Evolutionary conservation across 768 basidiomycete species (phyloP).

Genomic region (Tulasnella sp.): DNA sequence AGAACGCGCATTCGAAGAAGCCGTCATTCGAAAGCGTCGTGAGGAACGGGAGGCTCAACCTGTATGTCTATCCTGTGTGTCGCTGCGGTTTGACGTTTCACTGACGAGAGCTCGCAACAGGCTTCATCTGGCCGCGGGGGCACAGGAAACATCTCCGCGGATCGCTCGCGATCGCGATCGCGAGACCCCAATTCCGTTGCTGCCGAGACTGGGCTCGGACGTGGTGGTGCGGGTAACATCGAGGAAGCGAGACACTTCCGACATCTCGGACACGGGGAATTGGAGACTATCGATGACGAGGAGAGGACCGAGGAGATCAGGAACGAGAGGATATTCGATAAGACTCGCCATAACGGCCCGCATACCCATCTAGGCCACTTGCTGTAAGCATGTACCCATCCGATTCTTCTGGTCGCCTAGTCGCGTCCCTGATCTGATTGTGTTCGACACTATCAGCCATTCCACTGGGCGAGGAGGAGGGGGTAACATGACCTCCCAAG

Average conservation of each 20-base stretch:
- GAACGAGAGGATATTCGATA: too few species aligned
- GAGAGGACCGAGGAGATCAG: constrained; percentile 21
- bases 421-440: background rate
- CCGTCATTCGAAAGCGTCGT: constrained; percentile 10
- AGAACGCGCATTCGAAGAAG: constrained; percentile 17
- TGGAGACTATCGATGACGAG: constrained; percentile 26
- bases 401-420: too few species aligned
- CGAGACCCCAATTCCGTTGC: constrained; percentile 25
- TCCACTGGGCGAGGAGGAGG: constrained; percentile 6
- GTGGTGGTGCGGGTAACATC: constrained; percentile 13
- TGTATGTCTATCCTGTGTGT: constrained; percentile 13
- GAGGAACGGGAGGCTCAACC: constrained; percentile 22
- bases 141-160: constrained; percentile 40
- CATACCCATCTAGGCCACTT: too few species aligned
- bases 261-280: constrained; percentile 18
- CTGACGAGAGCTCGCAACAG: constrained; percentile 26
- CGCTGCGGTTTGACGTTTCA: constrained; percentile 2
- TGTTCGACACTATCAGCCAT: background rate
- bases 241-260: constrained; percentile 22
- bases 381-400: too few species aligned
- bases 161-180: constrained; percentile 39
- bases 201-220: background rate
- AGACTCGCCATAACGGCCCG: too few species aligned
- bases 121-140: constrained; percentile 55
- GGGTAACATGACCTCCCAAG: constrained; percentile 6